A percentile compares a stretch with the other conserved stretches of the same genome.
Evolutionary conservation across 129 eudicot genomes (phyloP).

Genomic region (Mikania micrantha): DNA sequence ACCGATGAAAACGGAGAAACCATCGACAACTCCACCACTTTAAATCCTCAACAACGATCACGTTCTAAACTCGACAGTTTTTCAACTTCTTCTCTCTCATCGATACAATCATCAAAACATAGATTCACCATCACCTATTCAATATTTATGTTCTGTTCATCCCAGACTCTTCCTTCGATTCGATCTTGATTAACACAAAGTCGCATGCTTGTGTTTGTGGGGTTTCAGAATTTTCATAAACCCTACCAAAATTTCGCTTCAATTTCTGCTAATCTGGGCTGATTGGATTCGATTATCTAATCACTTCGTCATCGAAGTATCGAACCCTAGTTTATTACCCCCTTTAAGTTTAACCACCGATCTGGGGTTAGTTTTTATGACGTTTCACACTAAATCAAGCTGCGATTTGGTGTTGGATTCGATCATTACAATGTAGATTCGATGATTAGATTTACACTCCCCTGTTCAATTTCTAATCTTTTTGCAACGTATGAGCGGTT

Average conservation of each 20-base stretch:
- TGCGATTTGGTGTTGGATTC: not conserved
- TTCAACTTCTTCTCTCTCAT: not conserved
- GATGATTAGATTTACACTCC: not conserved
- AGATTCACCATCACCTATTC: not conserved
- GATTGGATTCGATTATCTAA: not conserved
- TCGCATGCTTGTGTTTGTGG: constrained; percentile 12
- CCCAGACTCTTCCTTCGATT: not conserved
- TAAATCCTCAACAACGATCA: too few relatives aligned
- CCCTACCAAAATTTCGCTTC: constrained; percentile 20
- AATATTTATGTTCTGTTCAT: constrained; percentile 7
- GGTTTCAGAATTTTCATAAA: constrained; percentile 10
- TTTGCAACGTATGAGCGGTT: not conserved
- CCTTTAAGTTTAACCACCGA: not conserved
- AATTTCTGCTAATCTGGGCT: not conserved
- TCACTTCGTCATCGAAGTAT: constrained; percentile 9
- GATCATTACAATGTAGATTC: constrained; percentile 4
- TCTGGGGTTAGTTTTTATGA: not conserved
- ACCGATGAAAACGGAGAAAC: too few relatives aligned
- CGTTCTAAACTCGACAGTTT: not conserved
- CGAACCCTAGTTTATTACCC: constrained; percentile 6
- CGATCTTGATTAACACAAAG: constrained; percentile 9
- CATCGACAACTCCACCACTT: too few relatives aligned
- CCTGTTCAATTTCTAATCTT: not conserved
- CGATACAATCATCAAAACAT: constrained; percentile 10
- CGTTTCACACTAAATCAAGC: not conserved